Percentiles rank a stretch among this genome's conserved stretches.
Evolutionary conservation across 805 yeast species (phyloP).

Genomic region (Candida insectalens): DNA sequence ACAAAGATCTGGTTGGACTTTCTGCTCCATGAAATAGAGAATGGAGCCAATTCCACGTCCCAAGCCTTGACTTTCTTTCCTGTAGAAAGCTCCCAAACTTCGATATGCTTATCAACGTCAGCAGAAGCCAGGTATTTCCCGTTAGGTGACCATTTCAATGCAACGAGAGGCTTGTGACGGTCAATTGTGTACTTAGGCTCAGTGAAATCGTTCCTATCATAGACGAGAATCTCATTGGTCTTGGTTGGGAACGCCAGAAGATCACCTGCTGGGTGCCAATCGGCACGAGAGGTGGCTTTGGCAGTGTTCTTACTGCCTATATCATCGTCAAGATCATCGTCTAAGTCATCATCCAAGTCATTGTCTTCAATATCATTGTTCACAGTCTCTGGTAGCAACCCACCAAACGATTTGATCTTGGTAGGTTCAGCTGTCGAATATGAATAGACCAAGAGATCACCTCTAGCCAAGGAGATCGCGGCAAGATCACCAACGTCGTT

Average conservation of each 20-base stretch:
- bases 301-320: constrained; percentile 22
- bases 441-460: constrained; percentile 46
- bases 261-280: constrained; percentile 68
- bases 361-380: constrained; percentile 12
- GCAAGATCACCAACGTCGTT: constrained; percentile 46
- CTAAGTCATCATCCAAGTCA: constrained; percentile 6
- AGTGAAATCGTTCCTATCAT: constrained; percentile 27
- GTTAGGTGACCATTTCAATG: constrained; percentile 51
- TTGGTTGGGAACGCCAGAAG: constrained; percentile 58
- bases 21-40: constrained; percentile 24
- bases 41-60: constrained; percentile 12
- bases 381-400: constrained; percentile 30
- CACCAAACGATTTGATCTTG: constrained; percentile 33
- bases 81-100: constrained; percentile 44
- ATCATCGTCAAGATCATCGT: constrained; percentile 16
- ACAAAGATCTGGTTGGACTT: constrained; percentile 22
- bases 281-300: constrained; percentile 30
- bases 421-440: constrained; percentile 47
- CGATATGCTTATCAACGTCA: constrained; percentile 38
- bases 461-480: constrained; percentile 50
- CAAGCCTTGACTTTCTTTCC: constrained; percentile 25
- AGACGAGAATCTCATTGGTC: constrained; percentile 36
- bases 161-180: constrained; percentile 30
- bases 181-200: constrained; percentile 12
- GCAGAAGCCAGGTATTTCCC: constrained; percentile 53